Evolutionary conservation across 805 yeast species (phyloP).

Genomic region (Yarrowia bubula): DNA sequence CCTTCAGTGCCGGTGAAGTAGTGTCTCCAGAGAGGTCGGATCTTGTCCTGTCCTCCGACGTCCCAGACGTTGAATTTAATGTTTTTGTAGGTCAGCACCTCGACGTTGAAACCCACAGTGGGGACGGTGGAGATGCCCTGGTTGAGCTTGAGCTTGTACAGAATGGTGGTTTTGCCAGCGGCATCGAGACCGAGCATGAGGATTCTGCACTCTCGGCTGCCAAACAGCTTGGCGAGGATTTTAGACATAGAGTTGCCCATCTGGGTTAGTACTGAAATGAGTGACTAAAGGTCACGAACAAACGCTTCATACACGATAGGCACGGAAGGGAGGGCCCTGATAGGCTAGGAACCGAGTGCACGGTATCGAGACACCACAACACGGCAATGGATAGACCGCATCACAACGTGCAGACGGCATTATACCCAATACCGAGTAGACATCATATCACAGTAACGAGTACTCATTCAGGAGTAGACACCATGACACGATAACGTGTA

Average conservation of each 20-base stretch:
- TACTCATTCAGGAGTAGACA: too few relatives aligned
- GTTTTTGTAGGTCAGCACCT: constrained; percentile 76
- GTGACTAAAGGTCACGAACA: too few relatives aligned
- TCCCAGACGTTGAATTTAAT: constrained; percentile 89
- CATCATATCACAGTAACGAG: too few relatives aligned
- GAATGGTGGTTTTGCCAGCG: constrained; percentile 88
- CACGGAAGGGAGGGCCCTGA: too few relatives aligned
- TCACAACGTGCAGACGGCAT: too few relatives aligned
- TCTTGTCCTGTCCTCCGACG: constrained; percentile 93
- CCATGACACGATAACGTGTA: too few relatives aligned
- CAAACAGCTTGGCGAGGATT: constrained; percentile 47
- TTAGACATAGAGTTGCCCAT: constrained; percentile 38
- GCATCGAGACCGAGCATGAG: constrained; percentile 90
- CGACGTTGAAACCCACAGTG: constrained; percentile 91
- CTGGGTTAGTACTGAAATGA: neutral
- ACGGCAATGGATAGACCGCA: too few relatives aligned
- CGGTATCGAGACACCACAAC: too few relatives aligned
- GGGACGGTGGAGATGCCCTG: constrained; percentile 78
- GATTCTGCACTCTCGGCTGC: constrained; percentile 59
- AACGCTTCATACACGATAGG: too few relatives aligned
- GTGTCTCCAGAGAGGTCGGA: constrained; percentile 93
- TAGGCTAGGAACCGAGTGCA: too few relatives aligned
- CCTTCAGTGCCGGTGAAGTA: constrained; percentile 93
- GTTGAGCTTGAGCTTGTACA: constrained; percentile 78
- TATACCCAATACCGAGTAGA: too few relatives aligned